Evolutionary conservation across 177 flowering plant genomes (phyloP).

Genomic region (Vitis hybrid): DNA sequence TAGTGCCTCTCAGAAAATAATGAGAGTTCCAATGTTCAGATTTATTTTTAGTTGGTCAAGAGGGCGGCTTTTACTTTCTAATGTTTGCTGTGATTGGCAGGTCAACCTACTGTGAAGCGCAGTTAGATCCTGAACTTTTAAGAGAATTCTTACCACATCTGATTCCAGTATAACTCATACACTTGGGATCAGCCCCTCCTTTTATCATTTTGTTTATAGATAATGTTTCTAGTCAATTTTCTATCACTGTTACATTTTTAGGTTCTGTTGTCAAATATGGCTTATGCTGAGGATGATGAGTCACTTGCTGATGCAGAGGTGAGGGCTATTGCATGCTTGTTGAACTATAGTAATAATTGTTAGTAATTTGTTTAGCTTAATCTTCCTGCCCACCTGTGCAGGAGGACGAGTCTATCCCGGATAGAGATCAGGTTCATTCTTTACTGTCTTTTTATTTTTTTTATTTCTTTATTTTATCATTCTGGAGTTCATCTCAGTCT

Average conservation of each 20-base stretch:
- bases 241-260: slow-evolving; percentile 18
- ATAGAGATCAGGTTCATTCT: slow-evolving; percentile 82
- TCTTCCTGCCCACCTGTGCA: slow-evolving; percentile 35
- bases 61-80: too few relatives aligned
- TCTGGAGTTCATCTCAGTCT: too few relatives aligned
- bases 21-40: too few relatives aligned
- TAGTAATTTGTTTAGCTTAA: too few relatives aligned
- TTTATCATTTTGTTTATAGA: neutral
- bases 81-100: slow-evolving; percentile 31
- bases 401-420: slow-evolving; percentile 96
- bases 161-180: slow-evolving; percentile 56
- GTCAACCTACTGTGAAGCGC: slow-evolving; percentile 95
- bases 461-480: neutral
- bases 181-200: too few relatives aligned
- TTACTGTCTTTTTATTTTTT: neutral
- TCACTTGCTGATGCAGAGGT: slow-evolving; percentile 95
- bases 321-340: neutral
- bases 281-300: slow-evolving; percentile 96
- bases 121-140: slow-evolving; percentile 65
- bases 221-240: neutral
- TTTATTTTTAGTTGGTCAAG: too few relatives aligned
- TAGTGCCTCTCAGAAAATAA: too few relatives aligned
- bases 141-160: slow-evolving; percentile 78
- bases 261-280: slow-evolving; percentile 94
- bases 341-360: too few relatives aligned